Evolutionary conservation across 495 filamentous ascomycete genomes (phyloP).

Genomic region (Penicillium angulare): DNA sequence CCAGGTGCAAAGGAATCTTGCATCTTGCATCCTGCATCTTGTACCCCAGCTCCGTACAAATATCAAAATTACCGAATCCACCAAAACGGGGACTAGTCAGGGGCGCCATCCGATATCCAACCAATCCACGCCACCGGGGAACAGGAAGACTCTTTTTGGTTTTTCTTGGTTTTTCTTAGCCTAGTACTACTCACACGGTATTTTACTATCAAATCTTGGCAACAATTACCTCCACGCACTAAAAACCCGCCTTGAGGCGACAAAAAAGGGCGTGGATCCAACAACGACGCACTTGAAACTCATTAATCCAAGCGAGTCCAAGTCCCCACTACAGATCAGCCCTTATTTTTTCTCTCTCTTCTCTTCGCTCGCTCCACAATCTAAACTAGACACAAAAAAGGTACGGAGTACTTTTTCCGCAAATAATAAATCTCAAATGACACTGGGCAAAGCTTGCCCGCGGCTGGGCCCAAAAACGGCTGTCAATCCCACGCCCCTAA

Average conservation of each 20-base stretch:
- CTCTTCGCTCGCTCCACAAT: not conserved
- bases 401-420: too few relatives aligned
- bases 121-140: conserved; percentile 15
- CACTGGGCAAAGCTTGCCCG: conserved; percentile 18
- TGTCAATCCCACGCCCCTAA: conserved; percentile 19
- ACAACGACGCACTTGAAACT: conserved; percentile 1
- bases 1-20: not conserved
- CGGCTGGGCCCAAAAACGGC: conserved; percentile 20
- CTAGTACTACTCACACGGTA: too few relatives aligned
- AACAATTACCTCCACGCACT: too few relatives aligned
- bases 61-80: conserved; percentile 3
- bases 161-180: too few relatives aligned
- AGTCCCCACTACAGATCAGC: not conserved
- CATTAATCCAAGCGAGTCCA: not conserved
- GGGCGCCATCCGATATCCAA: conserved; percentile 8
- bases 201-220: conserved; percentile 4
- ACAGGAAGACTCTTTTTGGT: conserved; percentile 7
- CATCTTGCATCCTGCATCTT: too few relatives aligned
- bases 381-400: too few relatives aligned
- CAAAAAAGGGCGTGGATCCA: not conserved
- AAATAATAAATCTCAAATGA: too few relatives aligned
- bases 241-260: too few relatives aligned
- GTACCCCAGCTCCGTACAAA: too few relatives aligned
- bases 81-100: conserved; percentile 16
- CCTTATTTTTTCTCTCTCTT: not conserved